A percentile compares a stretch with the other conserved stretches of the same genome.
phyloP scores from a whole-genome alignment of 805 yeast genomes.

The Sporopachydermia lactativora region DNA sequence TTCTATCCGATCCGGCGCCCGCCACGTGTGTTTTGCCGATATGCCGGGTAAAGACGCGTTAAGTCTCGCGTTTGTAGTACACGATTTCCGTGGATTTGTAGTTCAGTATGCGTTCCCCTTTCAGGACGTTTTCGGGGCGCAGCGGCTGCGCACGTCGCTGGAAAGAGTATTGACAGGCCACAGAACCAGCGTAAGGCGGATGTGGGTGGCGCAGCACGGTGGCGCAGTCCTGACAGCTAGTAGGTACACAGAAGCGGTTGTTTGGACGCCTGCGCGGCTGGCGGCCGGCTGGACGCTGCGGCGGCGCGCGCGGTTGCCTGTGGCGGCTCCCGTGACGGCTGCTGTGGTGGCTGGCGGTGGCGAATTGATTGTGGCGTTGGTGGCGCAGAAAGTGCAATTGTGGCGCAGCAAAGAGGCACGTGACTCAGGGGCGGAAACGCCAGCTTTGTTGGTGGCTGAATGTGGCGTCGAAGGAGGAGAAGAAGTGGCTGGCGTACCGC shows the following conservation, averaged over 20 bases:
- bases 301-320: conserved; percentile 26
- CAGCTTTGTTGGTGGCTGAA: conserved; percentile 5
- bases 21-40: neutral
- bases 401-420: conserved; percentile 38
- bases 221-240: conserved; percentile 42
- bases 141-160: conserved; percentile 13
- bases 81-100: conserved; percentile 15
- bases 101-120: conserved; percentile 20
- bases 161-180: conserved; percentile 71
- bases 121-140: conserved; percentile 10
- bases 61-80: conserved; percentile 15
- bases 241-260: conserved; percentile 44
- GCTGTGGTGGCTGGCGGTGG: conserved; percentile 39
- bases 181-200: conserved; percentile 55
- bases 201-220: conserved; percentile 58
- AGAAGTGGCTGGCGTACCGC: no score
- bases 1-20: neutral
- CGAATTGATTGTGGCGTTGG: conserved; percentile 28
- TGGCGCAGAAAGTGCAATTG: conserved; percentile 32
- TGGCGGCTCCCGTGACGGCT: conserved; percentile 30
- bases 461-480: conserved; percentile 5
- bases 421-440: conserved; percentile 5
- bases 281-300: conserved; percentile 21
- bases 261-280: conserved; percentile 38
- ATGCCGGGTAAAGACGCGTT: neutral